These are phyloP conservation scores for Helianthus tuberosus DNA, from an alignment of 129 eudicot genomes.

Conservation along the genomic window DNA sequence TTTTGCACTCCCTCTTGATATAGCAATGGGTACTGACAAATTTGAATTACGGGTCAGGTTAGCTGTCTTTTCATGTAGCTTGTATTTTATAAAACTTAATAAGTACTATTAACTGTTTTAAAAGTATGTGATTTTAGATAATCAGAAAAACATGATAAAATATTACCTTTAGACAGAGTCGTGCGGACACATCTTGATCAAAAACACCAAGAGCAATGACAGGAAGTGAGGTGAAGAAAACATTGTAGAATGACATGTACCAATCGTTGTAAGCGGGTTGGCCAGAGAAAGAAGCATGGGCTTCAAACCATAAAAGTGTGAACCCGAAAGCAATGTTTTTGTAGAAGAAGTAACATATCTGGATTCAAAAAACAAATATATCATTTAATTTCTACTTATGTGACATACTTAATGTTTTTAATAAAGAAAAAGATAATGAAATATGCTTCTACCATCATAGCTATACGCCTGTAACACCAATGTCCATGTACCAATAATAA, in stretches of 20 bases:
- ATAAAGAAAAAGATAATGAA: slow-evolving; percentile 5
- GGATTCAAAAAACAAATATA: slow-evolving; percentile 25
- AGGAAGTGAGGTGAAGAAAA: slow-evolving; percentile 98
- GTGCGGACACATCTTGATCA: slow-evolving; percentile 96
- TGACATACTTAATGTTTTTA: neutral
- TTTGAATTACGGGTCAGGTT: slow-evolving; percentile 11
- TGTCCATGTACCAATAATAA: slow-evolving; percentile 95
- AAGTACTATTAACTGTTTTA: neutral
- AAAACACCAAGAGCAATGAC: slow-evolving; percentile 99
- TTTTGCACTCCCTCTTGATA: slow-evolving; percentile 84
- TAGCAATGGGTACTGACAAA: slow-evolving; percentile 65
- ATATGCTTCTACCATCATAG: slow-evolving; percentile 76
- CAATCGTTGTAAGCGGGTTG: slow-evolving; percentile 97
- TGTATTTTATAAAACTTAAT: slow-evolving; percentile 3
- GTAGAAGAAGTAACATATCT: slow-evolving; percentile 98
- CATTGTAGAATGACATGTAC: slow-evolving; percentile 95
- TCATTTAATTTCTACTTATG: neutral
- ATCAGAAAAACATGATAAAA: neutral
- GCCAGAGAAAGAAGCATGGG: slow-evolving; percentile 95
- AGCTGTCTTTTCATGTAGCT: neutral
- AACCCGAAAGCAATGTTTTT: slow-evolving; percentile 92
- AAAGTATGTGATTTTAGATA: neutral
- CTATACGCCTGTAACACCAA: slow-evolving; percentile 97
- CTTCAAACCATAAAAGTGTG: slow-evolving; percentile 98
- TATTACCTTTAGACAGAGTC: slow-evolving; percentile 86